These are phyloP conservation scores for Pichia deserticola DNA, from an alignment of 805 yeast genomes.

Conservation along the genomic window DNA sequence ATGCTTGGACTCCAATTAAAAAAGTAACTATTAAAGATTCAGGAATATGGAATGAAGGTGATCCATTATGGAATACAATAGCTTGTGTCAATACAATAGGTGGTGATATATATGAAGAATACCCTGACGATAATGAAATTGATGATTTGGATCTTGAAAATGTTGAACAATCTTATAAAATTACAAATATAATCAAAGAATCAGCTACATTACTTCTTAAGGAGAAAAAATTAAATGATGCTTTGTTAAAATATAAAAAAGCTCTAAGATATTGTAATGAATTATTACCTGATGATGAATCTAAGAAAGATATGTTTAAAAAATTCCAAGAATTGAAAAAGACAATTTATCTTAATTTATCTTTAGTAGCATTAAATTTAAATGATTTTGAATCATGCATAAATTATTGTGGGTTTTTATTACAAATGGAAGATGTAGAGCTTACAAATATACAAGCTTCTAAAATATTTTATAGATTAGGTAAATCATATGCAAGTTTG, in stretches of 20 bases:
- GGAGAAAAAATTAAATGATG: slow-evolving; percentile 40
- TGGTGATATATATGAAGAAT: slow-evolving; percentile 69
- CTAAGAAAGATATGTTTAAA: slow-evolving; percentile 43
- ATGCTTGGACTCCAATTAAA: slow-evolving; percentile 32
- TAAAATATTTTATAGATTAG: slow-evolving; percentile 24
- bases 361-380: slow-evolving; percentile 45
- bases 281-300: slow-evolving; percentile 61
- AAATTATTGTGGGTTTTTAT: slow-evolving; percentile 46
- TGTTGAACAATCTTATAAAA: slow-evolving; percentile 39
- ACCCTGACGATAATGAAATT: slow-evolving; percentile 66
- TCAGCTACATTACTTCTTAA: slow-evolving; percentile 60
- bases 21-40: slow-evolving; percentile 45
- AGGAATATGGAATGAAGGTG: slow-evolving; percentile 52
- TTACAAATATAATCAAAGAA: slow-evolving; percentile 50
- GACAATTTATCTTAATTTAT: slow-evolving; percentile 49
- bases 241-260: slow-evolving; percentile 58
- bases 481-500: slow-evolving; percentile 29
- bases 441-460: slow-evolving; percentile 20
- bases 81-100: slow-evolving; percentile 56
- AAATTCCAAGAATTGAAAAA: slow-evolving; percentile 46
- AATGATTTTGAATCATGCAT: slow-evolving; percentile 42
- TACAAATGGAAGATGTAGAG: slow-evolving; percentile 39
- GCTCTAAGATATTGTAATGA: slow-evolving; percentile 65
- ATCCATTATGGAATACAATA: slow-evolving; percentile 51
- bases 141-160: slow-evolving; percentile 44